phyloP scores from a whole-genome alignment of 768 basidiomycete species.

The Terana coerulea region DNA sequence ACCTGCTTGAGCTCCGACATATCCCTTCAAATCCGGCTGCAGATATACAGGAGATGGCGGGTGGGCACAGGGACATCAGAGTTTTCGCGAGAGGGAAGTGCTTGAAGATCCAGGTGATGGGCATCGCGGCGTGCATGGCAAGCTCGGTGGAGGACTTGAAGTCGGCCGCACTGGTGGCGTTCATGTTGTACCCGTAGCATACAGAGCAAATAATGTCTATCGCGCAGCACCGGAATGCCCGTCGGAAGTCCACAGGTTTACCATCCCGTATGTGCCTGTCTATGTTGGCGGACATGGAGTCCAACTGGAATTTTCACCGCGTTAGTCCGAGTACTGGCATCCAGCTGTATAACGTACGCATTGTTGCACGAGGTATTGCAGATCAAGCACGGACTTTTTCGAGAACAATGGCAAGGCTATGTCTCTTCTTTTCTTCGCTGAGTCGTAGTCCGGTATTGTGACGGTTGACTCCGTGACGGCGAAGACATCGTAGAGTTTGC shows the following conservation, averaged over 20 bases:
- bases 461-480: constrained; percentile 33
- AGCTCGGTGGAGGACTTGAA: constrained; percentile 34
- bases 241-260: constrained; percentile 32
- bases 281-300: constrained; percentile 23
- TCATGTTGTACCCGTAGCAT: constrained; percentile 32
- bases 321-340: background rate
- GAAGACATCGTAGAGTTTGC: constrained; percentile 34
- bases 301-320: constrained; percentile 24
- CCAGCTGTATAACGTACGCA: constrained; percentile 24
- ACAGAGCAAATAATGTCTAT: constrained; percentile 41
- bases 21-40: background rate
- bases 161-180: constrained; percentile 28
- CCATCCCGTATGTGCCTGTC: constrained; percentile 9
- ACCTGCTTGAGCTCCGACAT: background rate
- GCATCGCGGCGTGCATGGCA: constrained; percentile 28
- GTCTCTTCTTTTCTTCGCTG: constrained; percentile 30
- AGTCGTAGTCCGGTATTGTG: constrained; percentile 31
- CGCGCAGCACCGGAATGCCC: constrained; percentile 39
- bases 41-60: background rate
- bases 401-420: constrained; percentile 37
- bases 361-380: constrained; percentile 32
- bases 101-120: constrained; percentile 17
- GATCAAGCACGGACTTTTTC: constrained; percentile 30
- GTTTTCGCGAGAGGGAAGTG: constrained; percentile 9
- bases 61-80: background rate